Percentiles rank a stretch among this genome's conserved stretches.
Conservation (phyloP, 2,329 filamentous ascomycete species). For the Ophiostoma sp. region DNA sequence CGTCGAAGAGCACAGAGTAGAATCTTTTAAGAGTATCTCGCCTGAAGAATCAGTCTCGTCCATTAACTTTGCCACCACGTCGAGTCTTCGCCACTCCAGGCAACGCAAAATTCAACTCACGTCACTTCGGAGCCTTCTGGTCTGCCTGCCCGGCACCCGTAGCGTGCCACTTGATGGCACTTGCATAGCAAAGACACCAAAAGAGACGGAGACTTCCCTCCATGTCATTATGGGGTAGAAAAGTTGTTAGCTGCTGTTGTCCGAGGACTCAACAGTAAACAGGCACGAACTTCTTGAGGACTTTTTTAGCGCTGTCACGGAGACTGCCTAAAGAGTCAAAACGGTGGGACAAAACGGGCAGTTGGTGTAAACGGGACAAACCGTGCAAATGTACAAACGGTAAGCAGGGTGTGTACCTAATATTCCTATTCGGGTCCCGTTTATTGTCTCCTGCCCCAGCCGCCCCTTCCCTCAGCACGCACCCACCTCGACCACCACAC, state of each 20-base stretch:
- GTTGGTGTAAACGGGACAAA: background rate
- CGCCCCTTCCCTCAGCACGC: background rate
- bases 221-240: background rate
- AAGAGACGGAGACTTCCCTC: background rate
- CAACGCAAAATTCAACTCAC: too few relatives aligned
- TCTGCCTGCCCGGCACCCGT: too few relatives aligned
- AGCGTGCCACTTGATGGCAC: background rate
- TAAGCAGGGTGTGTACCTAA: background rate
- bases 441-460: background rate
- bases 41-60: too few relatives aligned
- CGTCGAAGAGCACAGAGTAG: background rate
- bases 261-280: background rate
- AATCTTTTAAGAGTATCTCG: too few relatives aligned
- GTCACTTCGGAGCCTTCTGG: background rate
- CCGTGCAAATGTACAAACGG: background rate
- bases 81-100: too few relatives aligned
- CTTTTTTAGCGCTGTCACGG: conserved; percentile 9
- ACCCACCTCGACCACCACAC: background rate
- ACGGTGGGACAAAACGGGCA: background rate
- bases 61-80: too few relatives aligned
- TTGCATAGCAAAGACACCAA: background rate
- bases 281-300: background rate
- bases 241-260: background rate
- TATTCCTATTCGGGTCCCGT: background rate
- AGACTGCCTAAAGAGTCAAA: background rate